Percentiles rank a stretch among this genome's conserved stretches.
phyloP scores from a whole-genome alignment of 768 basidiomycete genomes.

The Mycena rosella region DNA sequence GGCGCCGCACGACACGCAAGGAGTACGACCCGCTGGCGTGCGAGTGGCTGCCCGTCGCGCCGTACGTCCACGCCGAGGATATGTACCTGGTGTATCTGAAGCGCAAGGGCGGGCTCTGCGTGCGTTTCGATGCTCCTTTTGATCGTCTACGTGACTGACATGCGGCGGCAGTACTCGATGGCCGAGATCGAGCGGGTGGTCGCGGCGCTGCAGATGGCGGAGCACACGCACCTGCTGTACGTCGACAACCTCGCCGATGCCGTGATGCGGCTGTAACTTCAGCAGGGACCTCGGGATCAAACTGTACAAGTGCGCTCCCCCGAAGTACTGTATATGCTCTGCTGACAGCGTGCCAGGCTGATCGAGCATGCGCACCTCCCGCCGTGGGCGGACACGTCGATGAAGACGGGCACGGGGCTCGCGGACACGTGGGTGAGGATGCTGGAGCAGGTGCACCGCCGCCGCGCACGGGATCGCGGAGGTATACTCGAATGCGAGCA shows the following conservation, averaged over 20 bases:
- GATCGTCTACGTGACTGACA: not conserved
- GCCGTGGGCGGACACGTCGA: slow-evolving; percentile 28
- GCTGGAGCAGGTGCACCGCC: slow-evolving; percentile 36
- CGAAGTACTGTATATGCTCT: no score
- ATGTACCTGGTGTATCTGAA: slow-evolving; percentile 21
- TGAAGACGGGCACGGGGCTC: slow-evolving; percentile 15
- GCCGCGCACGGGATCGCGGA: no score
- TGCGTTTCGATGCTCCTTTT: not conserved
- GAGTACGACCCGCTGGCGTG: slow-evolving; percentile 20
- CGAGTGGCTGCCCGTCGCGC: slow-evolving; percentile 16
- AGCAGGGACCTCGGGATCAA: slow-evolving; percentile 44
- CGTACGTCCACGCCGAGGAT: not conserved
- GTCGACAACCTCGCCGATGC: slow-evolving; percentile 28
- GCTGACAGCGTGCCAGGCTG: not conserved
- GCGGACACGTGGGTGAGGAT: slow-evolving; percentile 33
- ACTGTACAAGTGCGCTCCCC: slow-evolving; percentile 40
- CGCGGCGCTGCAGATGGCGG: no score
- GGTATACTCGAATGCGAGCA: no score
- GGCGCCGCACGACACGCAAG: no score
- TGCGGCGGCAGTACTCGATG: slow-evolving; percentile 19
- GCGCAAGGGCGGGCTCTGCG: not conserved
- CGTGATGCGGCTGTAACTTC: slow-evolving; percentile 31
- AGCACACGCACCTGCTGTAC: slow-evolving; percentile 25
- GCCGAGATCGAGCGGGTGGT: slow-evolving; percentile 25
- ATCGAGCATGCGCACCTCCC: slow-evolving; percentile 36